These are phyloP conservation scores for Candida montana DNA, from an alignment of 805 yeast genomes.

Conservation along the genomic window DNA sequence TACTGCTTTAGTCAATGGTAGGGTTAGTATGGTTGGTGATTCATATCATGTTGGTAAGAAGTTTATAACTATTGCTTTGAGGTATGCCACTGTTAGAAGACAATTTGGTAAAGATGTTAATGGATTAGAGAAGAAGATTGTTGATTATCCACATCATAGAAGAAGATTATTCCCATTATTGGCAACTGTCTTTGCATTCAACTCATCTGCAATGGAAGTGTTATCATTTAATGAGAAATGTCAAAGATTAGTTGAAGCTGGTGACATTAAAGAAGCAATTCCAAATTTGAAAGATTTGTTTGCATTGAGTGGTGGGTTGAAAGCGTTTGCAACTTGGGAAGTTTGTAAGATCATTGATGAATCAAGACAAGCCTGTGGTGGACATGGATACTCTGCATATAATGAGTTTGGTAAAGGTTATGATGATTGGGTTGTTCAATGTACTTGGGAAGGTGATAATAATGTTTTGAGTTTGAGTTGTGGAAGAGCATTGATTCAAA, in stretches of 20 bases:
- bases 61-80: constrained; percentile 74
- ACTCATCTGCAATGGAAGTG: constrained; percentile 48
- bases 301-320: constrained; percentile 81
- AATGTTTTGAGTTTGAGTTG: constrained; percentile 75
- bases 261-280: constrained; percentile 44
- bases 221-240: constrained; percentile 41
- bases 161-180: constrained; percentile 75
- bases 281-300: constrained; percentile 69
- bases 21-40: constrained; percentile 86
- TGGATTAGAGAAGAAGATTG: constrained; percentile 35
- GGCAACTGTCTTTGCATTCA: constrained; percentile 72
- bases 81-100: constrained; percentile 86
- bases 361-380: constrained; percentile 91
- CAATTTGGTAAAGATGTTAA: constrained; percentile 52
- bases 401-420: constrained; percentile 83
- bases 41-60: constrained; percentile 77
- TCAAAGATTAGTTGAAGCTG: constrained; percentile 27
- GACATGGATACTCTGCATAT: constrained; percentile 90
- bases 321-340: constrained; percentile 87
- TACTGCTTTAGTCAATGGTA: constrained; percentile 81
- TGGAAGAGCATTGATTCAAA: constrained; percentile 60
- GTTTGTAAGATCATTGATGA: constrained; percentile 76
- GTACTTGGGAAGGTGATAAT: constrained; percentile 98
- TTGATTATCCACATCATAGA: constrained; percentile 61
- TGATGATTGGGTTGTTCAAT: constrained; percentile 91